phyloP scores from a whole-genome alignment of 345 rosid genomes.

The Salix udensis region DNA sequence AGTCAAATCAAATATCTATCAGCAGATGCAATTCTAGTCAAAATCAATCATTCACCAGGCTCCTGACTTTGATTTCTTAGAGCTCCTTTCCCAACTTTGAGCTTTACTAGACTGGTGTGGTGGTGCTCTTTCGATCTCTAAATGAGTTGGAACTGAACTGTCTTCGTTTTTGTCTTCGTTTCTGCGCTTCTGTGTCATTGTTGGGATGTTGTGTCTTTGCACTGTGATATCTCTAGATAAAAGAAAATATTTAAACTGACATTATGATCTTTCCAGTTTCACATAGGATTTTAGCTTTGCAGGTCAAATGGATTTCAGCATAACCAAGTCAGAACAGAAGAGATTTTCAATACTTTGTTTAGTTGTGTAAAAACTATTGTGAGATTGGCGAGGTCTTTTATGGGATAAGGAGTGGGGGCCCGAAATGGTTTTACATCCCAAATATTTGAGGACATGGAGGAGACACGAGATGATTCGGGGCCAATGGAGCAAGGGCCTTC shows the following conservation, averaged over 20 bases:
- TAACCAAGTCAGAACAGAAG: slow-evolving; percentile 25
- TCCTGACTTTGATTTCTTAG: not conserved
- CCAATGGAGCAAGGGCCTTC: slow-evolving; percentile 66
- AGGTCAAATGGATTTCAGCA: slow-evolving; percentile 60
- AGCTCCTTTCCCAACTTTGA: not conserved
- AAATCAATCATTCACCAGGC: not conserved
- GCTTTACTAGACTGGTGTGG: not conserved
- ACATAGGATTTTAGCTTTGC: slow-evolving; percentile 16
- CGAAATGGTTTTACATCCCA: slow-evolving; percentile 63
- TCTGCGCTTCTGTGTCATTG: not conserved
- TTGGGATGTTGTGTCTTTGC: not conserved
- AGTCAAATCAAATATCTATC: no score
- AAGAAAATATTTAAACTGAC: not conserved
- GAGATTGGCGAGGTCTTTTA: slow-evolving; percentile 30
- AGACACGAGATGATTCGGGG: slow-evolving; percentile 64
- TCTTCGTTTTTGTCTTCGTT: not conserved
- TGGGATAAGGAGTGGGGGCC: slow-evolving; percentile 52
- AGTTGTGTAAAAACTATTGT: slow-evolving; percentile 32
- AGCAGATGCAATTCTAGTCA: no score
- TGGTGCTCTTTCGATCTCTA: not conserved
- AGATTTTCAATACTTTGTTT: slow-evolving; percentile 25
- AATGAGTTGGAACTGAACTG: not conserved
- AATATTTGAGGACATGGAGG: slow-evolving; percentile 67
- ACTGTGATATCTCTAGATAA: not conserved
- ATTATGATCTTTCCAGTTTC: not conserved